Evolutionary conservation across 306 rosid genomes (phyloP).

Genomic region (Lathyrus oleraceus): DNA sequence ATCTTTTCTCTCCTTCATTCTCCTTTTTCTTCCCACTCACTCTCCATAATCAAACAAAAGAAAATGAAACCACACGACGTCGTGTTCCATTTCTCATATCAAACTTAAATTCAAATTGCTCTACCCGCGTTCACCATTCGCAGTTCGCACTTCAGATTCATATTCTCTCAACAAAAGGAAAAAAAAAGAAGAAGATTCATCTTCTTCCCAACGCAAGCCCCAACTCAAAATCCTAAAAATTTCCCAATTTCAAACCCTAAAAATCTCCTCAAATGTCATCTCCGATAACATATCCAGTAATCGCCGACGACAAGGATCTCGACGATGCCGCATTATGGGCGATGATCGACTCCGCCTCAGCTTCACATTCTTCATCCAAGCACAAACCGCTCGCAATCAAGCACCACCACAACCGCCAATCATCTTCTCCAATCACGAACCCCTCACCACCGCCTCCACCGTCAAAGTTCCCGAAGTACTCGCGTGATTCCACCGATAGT

Average conservation of each 20-base stretch:
- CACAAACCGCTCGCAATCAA: constrained; percentile 50
- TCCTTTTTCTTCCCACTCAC: too few relatives aligned
- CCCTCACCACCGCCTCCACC: constrained; percentile 49
- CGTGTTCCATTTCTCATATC: not conserved
- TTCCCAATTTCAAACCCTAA: constrained; percentile 22
- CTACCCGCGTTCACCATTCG: constrained; percentile 18
- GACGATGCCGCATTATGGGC: constrained; percentile 95
- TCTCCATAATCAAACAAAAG: too few relatives aligned
- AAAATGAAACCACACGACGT: not conserved
- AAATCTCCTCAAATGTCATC: constrained; percentile 45
- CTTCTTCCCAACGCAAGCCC: not conserved
- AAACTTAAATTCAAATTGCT: constrained; percentile 20
- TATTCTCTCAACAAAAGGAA: not conserved
- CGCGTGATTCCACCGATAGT: constrained; percentile 35
- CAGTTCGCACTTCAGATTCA: not conserved
- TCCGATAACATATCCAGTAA: constrained; percentile 43
- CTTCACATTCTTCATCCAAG: constrained; percentile 58
- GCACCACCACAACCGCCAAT: constrained; percentile 36
- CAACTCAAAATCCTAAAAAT: not conserved
- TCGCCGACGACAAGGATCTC: constrained; percentile 75
- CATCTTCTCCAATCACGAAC: constrained; percentile 43
- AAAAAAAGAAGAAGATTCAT: not conserved
- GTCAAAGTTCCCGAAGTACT: constrained; percentile 36
- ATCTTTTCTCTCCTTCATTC: too few relatives aligned
- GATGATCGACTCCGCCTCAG: constrained; percentile 83